Base-by-base conservation (phyloP, 805 yeast species). In the Yarrowia sp. region DNA sequence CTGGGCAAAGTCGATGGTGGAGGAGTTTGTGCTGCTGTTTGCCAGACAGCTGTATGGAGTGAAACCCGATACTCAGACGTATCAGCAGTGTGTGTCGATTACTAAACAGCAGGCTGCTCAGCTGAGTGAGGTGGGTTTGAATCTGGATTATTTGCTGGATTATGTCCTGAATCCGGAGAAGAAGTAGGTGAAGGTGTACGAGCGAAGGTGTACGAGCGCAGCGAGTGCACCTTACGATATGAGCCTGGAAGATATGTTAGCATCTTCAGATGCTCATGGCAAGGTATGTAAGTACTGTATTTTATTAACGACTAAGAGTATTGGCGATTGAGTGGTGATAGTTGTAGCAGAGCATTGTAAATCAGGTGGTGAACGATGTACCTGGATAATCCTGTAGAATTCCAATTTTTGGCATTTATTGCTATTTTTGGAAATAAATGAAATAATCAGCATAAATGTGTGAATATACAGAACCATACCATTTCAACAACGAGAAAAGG, bases 1-100 rank as follows among this genome's bases (percentile, higher is more conserved):
- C 71, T 92, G 97, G 97, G 85, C 89, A 42, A 85, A 85, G 69
- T 83, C 83, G 12, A 89, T 88, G 75, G 84, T 90, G 41, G 84
- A 85, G 49, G 80, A 81, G 59, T 89, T 89, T 72, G 86, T 87
- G 40, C 79, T 80, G 16, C 77, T 87, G 8, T 84, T 92, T 72
- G 85, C 86, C 59, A 85, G 89, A 69, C 93, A 90, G 72, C 78
- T 93, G 35, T 81, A 86, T 58, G 91, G 89, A 26, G 85, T 90
- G 14, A 82, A 86, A 58, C 79, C 84, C 53, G 79, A 81, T 8
- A 83, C 88, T 11, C 79, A 83, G 8, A 80, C 84, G 10, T 87
- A 89, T 72, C 79, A 81, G 58, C 84, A 82, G 52, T 87, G 92
- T 69, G 80, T 88, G 2, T 79, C 82, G 50, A 81, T 85, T 10